Evolutionary conservation across 78 protist species (phyloP).

Genomic region (Tieghemostelium lacteum): DNA sequence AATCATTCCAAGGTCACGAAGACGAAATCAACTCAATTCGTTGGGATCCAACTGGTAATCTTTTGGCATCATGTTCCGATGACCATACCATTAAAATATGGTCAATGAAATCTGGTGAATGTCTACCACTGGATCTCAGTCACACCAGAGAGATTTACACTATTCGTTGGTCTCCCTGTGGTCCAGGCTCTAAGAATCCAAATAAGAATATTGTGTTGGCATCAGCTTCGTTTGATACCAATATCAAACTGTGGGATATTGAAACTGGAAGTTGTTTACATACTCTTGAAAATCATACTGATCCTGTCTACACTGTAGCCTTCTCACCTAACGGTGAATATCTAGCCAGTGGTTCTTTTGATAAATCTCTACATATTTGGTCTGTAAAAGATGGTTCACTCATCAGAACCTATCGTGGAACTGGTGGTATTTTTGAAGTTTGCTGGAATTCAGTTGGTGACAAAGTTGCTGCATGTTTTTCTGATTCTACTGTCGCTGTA

Average conservation of each 20-base stretch:
- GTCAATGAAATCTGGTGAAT: constrained; percentile 55
- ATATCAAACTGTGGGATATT: constrained; percentile 89
- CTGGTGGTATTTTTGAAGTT: constrained; percentile 93
- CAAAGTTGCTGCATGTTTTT: constrained; percentile 70
- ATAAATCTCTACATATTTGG: constrained; percentile 87
- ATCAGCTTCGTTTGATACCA: constrained; percentile 88
- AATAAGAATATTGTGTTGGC: constrained; percentile 71
- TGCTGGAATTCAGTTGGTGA: constrained; percentile 88
- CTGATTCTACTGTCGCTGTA: constrained; percentile 74
- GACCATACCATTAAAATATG: constrained; percentile 94
- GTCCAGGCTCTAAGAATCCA: constrained; percentile 79
- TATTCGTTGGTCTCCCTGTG: constrained; percentile 84
- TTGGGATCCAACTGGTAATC: constrained; percentile 93
- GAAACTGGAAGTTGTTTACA: constrained; percentile 66
- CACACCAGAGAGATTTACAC: constrained; percentile 94
- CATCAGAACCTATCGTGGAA: constrained; percentile 73
- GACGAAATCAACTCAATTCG: constrained; percentile 94
- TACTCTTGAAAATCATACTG: constrained; percentile 65
- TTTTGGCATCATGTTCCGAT: constrained; percentile 97
- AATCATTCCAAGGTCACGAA: constrained; percentile 85
- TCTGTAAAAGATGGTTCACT: constrained; percentile 81
- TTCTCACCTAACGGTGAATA: constrained; percentile 90
- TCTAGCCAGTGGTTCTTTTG: constrained; percentile 92
- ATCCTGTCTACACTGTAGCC: constrained; percentile 91
- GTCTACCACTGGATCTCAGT: constrained; percentile 45